Conservation (phyloP, 805 yeast species). For the Ogataea thermomethanolica region DNA sequence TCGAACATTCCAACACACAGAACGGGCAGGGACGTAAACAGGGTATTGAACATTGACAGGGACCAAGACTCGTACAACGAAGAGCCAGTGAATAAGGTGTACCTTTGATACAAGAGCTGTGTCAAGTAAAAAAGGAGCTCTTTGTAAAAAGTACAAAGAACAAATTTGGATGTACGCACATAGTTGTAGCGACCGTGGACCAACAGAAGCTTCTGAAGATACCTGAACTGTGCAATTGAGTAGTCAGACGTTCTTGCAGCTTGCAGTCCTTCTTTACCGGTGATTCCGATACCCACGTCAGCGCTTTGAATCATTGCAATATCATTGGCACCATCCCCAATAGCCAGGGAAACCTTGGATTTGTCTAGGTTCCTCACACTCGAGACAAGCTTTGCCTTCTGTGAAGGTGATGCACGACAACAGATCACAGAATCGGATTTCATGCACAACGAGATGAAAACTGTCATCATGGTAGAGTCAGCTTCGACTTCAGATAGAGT, state of each 20-base stretch:
- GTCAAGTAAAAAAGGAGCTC: conserved; percentile 86
- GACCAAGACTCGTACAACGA: conserved; percentile 96
- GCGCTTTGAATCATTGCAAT: conserved; percentile 99
- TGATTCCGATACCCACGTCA: conserved; percentile 95
- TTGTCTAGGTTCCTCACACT: conserved; percentile 70
- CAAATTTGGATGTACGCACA: conserved; percentile 85
- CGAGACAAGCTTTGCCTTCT: conserved; percentile 85
- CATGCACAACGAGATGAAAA: conserved; percentile 82
- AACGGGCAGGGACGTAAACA: conserved; percentile 91
- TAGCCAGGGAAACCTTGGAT: conserved; percentile 80
- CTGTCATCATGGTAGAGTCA: conserved; percentile 66
- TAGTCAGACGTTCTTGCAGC: conserved; percentile 95
- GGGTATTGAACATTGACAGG: conserved; percentile 92
- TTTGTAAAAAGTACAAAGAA: conserved; percentile 90
- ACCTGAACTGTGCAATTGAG: conserved; percentile 92
- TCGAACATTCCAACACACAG: conserved; percentile 94
- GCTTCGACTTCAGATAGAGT: conserved; percentile 71
- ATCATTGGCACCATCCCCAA: conserved; percentile 99
- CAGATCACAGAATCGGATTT: conserved; percentile 88
- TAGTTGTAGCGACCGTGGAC: conserved; percentile 98
- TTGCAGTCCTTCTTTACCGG: conserved; percentile 95
- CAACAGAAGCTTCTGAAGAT: conserved; percentile 70
- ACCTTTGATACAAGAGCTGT: conserved; percentile 82
- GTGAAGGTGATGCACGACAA: conserved; percentile 96
- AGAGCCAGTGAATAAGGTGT: conserved; percentile 86